phyloP scores from a whole-genome alignment of 805 yeast species.

The Limtongia smithiae region DNA sequence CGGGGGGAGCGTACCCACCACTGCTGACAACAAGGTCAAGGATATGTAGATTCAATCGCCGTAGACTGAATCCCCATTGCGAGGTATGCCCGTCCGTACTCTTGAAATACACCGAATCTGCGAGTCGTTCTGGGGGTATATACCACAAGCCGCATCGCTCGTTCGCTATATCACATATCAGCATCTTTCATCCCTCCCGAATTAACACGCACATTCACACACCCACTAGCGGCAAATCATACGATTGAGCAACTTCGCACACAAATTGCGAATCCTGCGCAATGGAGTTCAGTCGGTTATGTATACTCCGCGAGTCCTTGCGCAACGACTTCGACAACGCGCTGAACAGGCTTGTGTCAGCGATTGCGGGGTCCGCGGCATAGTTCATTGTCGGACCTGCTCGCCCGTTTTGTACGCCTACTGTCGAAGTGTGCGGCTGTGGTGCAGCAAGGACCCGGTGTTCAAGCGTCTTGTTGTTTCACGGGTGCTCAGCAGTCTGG shows the following conservation, averaged over 20 bases:
- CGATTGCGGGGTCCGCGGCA: slow-evolving; percentile 17
- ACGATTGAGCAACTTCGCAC: slow-evolving; percentile 39
- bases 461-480: too few species aligned
- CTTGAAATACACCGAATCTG: slow-evolving; percentile 67
- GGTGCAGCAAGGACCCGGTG: too few species aligned
- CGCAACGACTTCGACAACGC: slow-evolving; percentile 43
- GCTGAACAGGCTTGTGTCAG: slow-evolving; percentile 4
- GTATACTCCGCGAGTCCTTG: slow-evolving; percentile 49
- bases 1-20: slow-evolving; percentile 39
- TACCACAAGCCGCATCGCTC: slow-evolving; percentile 91
- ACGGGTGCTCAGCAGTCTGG: too few species aligned
- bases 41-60: slow-evolving; percentile 73
- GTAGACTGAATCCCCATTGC: slow-evolving; percentile 72
- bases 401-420: too few species aligned
- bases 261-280: slow-evolving; percentile 57
- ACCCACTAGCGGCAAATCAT: slow-evolving; percentile 37
- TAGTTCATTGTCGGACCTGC: slow-evolving; percentile 13
- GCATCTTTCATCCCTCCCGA: not conserved
- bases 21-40: slow-evolving; percentile 45
- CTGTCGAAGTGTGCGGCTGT: too few species aligned
- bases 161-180: slow-evolving; percentile 58
- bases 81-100: slow-evolving; percentile 87
- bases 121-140: slow-evolving; percentile 45
- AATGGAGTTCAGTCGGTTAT: slow-evolving; percentile 70
- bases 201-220: not conserved